A percentile compares a stretch with the other conserved stretches of the same genome.
These are phyloP conservation scores for Malassezia vespertilionis DNA, from an alignment of 1,284 basidiomycete genomes.

Conservation along the genomic window DNA sequence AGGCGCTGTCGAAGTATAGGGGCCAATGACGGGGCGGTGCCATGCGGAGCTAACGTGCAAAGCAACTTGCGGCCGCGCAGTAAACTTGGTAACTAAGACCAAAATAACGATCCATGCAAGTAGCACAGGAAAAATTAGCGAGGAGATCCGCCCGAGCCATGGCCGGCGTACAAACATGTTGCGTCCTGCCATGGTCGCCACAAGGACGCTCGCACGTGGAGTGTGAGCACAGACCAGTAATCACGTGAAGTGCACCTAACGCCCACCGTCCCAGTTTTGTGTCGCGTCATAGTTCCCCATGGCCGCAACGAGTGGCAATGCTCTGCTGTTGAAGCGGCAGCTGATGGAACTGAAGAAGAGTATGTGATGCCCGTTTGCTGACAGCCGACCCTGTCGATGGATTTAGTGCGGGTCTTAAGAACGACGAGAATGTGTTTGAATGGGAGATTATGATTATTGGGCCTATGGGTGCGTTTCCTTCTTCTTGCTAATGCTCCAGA, in stretches of 20 bases:
- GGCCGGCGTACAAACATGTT: constrained; percentile 4
- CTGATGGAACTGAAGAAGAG: constrained; percentile 42
- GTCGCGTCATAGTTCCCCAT: constrained; percentile 15
- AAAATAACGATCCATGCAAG: constrained; percentile 1
- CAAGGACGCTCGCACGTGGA: constrained; percentile 2
- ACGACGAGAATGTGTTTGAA: constrained; percentile 45
- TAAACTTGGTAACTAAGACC: not conserved
- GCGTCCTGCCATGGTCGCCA: not conserved
- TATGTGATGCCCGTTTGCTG: constrained; percentile 10
- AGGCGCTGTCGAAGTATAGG: not conserved
- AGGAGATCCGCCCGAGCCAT: not conserved
- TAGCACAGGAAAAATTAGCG: not conserved
- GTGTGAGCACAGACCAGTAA: constrained; percentile 8
- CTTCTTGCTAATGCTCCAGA: constrained; percentile 17
- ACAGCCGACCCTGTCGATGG: constrained; percentile 40
- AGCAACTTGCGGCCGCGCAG: not conserved
- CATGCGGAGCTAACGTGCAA: not conserved
- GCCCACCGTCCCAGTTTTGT: no score
- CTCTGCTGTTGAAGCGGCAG: constrained; percentile 44
- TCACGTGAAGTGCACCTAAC: no score
- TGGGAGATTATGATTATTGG: constrained; percentile 49
- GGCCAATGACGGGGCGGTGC: not conserved
- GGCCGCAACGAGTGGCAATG: constrained; percentile 38
- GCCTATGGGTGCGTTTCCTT: constrained; percentile 25
- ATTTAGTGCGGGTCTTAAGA: constrained; percentile 47